Conservation (phyloP, 169 alveolate genomes). For the Cryptosporidium sp. region DNA sequence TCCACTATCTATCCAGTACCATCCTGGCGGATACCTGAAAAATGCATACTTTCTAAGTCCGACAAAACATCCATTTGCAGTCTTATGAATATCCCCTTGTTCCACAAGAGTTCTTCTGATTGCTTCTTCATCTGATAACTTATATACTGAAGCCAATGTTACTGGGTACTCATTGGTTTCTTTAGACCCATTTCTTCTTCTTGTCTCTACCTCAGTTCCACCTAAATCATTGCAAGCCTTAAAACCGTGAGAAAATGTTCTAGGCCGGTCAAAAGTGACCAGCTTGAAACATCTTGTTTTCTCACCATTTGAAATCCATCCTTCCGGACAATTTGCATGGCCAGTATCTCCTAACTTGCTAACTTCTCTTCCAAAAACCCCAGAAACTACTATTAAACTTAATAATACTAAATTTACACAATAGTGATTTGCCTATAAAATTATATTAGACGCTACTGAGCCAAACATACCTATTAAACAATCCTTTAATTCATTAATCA, state of each 20-base stretch:
- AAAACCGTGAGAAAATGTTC: constrained; percentile 68
- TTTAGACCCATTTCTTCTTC: constrained; percentile 22
- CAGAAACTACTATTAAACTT: constrained; percentile 27
- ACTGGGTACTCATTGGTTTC: constrained; percentile 58
- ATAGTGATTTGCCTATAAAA: neutral
- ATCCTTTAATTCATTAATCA: constrained; percentile 5
- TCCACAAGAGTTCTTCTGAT: constrained; percentile 26
- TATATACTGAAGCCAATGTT: constrained; percentile 64
- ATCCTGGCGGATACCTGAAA: constrained; percentile 72
- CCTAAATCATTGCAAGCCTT: constrained; percentile 65
- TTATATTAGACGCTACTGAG: neutral
- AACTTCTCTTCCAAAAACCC: constrained; percentile 11
- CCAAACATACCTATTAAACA: constrained; percentile 32
- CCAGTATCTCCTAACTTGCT: neutral
- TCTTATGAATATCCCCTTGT: constrained; percentile 3
- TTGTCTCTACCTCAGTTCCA: constrained; percentile 44
- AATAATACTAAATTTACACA: constrained; percentile 16
- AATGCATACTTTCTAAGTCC: constrained; percentile 72
- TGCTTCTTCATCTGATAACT: constrained; percentile 62
- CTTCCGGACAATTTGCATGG: constrained; percentile 59
- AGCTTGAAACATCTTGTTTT: constrained; percentile 62
- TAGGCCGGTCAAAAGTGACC: constrained; percentile 56
- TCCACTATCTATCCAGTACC: constrained; percentile 74
- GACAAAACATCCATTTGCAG: constrained; percentile 70
- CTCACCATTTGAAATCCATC: constrained; percentile 60